phyloP scores from a whole-genome alignment of 2,329 filamentous ascomycete species.

The Aureobasidium sp. region DNA sequence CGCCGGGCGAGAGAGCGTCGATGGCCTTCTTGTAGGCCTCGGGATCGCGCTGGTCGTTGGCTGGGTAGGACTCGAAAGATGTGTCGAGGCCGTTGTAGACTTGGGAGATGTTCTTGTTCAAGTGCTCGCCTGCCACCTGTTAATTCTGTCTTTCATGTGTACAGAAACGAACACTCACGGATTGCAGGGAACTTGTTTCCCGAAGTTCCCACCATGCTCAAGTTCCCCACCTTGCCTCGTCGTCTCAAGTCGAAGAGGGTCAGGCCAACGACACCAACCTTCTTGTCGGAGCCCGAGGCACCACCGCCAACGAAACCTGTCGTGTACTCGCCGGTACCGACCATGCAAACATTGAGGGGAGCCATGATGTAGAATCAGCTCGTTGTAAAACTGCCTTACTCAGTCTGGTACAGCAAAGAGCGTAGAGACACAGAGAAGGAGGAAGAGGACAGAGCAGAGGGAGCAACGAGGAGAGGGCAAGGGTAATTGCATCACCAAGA shows the following conservation, averaged over 20 bases:
- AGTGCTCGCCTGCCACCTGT: slow-evolving; percentile 55
- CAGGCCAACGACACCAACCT: slow-evolving; percentile 85
- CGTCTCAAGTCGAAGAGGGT: slow-evolving; percentile 82
- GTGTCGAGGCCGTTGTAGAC: slow-evolving; percentile 86
- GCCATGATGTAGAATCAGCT: slow-evolving; percentile 31
- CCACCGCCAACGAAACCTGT: slow-evolving; percentile 84
- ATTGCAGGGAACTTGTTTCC: slow-evolving; percentile 88
- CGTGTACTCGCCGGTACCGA: slow-evolving; percentile 93
- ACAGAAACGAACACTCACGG: slow-evolving; percentile 44
- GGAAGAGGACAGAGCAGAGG: too few relatives aligned
- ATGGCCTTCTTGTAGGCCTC: slow-evolving; percentile 85
- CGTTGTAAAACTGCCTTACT: neutral
- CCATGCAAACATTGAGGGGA: slow-evolving; percentile 42
- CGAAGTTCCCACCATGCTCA: slow-evolving; percentile 84
- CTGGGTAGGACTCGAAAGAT: slow-evolving; percentile 72
- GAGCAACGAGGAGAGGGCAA: too few relatives aligned
- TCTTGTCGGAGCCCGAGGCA: slow-evolving; percentile 84
- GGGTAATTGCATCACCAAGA: slow-evolving; percentile 5
- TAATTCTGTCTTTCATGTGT: neutral
- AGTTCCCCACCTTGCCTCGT: slow-evolving; percentile 74
- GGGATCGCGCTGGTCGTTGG: slow-evolving; percentile 63
- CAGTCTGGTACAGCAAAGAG: neutral
- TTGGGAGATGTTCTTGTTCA: slow-evolving; percentile 76
- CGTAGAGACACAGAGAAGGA: neutral
- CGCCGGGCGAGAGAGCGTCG: slow-evolving; percentile 68